phyloP scores from a whole-genome alignment of 106 monocot species.

The Amphibolis antarctica region DNA sequence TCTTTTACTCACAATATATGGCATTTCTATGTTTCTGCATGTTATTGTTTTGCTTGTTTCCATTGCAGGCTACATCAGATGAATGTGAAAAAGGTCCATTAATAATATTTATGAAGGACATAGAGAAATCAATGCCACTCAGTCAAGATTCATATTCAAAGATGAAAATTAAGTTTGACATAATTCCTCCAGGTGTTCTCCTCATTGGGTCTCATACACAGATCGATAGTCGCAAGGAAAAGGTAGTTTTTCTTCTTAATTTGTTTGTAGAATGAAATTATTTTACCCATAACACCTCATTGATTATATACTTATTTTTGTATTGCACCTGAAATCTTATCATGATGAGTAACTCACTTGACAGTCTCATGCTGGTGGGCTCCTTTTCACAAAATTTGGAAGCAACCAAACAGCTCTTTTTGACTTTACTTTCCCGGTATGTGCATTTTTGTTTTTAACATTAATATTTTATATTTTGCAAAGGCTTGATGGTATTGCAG shows the following conservation, averaged over 20 bases:
- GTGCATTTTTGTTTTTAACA: background rate
- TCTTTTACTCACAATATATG: background rate
- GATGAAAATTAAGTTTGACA: slow-evolving; percentile 62
- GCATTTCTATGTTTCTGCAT: background rate
- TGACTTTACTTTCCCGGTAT: slow-evolving; percentile 94
- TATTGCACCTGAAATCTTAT: background rate
- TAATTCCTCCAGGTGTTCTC: slow-evolving; percentile 62
- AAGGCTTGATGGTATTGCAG: no score
- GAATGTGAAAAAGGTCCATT: slow-evolving; percentile 79
- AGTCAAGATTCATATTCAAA: slow-evolving; percentile 46
- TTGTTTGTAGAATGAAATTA: background rate
- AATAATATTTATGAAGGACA: slow-evolving; percentile 72
- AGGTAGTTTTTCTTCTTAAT: slow-evolving; percentile 27
- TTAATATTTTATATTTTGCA: no score
- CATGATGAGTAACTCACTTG: slow-evolving; percentile 10
- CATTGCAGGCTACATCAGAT: slow-evolving; percentile 51
- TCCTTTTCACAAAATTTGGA: slow-evolving; percentile 95
- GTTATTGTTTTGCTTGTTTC: background rate
- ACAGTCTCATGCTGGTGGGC: slow-evolving; percentile 84
- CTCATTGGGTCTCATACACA: slow-evolving; percentile 85
- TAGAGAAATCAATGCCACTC: slow-evolving; percentile 74
- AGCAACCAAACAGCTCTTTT: slow-evolving; percentile 89
- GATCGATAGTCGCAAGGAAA: slow-evolving; percentile 83
- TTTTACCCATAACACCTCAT: background rate
- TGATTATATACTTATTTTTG: background rate